Evolutionary conservation across 305 asterid genomes (phyloP), one percentile per base, ranked within the genome.

Genomic region (Rubia balearica): DNA sequence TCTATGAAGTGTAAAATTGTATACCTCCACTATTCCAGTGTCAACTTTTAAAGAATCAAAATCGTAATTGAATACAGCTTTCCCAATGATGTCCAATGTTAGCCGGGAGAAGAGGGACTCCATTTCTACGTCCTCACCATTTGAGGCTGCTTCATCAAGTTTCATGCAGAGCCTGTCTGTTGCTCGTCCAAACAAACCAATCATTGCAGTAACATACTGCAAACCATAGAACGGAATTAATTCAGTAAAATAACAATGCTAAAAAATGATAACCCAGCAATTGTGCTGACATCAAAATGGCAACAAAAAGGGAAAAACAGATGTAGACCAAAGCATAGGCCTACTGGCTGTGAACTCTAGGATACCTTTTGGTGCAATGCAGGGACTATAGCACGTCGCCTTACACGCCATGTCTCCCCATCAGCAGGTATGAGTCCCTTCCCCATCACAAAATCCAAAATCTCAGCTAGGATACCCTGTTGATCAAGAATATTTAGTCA

Each of bases 341-440:
- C 33, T 57, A n/a, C 30, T 48, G 22, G 66, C 67, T 14, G 8
- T n/a, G 17, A n/a, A 67, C 49, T 57, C 42, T 9, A 67, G 43
- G 69, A 61, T 83, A 94, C 99, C 99, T 89, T 94, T 78, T 79
- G 91, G 76, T 94, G 99, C 78, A 94, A 81, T 42, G 99, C 96
- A 69, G 99, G 99, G 71, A 94, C 98, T 74, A 94, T 89, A 78
- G 87, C 96, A 73, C 99, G 96, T 72, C 99, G 77, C 73, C 99
- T 87, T 40, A 84, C 87, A n/a, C 95, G 95, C 98, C 99, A 94
- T 76, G 85, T 80, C 81, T 94, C 99, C 74, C 97, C 98, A 79
- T 94, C 99, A 75, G 99, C 98, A 68, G 99, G 99, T 72, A 94
- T 94, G 70, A 94, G 99, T 78, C 99, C 99, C 85, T 89, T 94